Percentiles rank a stretch among this genome's conserved stretches.
Evolutionary conservation across 2,329 filamentous ascomycete species (phyloP).

Genomic region (Fusarium odoratissimum): DNA sequence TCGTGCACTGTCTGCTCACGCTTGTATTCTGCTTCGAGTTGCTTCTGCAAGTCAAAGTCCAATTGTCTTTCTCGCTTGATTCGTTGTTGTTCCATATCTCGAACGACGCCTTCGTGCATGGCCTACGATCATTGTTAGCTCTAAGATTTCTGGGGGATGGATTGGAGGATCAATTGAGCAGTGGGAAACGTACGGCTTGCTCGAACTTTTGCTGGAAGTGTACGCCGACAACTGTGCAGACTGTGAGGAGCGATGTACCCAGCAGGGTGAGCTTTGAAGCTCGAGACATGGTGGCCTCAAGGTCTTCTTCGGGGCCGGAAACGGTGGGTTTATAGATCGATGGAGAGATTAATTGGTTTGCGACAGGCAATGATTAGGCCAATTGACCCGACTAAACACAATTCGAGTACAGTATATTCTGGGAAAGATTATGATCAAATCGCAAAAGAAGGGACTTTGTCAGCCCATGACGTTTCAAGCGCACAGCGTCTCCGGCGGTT

Average conservation of each 20-base stretch:
- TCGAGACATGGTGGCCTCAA: conserved; percentile 76
- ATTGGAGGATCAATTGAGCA: neutral
- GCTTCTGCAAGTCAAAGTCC: conserved; percentile 92
- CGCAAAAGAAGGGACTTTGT: conserved; percentile 19
- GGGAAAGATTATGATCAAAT: conserved; percentile 17
- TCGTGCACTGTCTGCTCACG: conserved; percentile 82
- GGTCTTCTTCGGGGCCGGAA: neutral
- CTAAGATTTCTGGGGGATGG: neutral
- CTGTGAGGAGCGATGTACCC: conserved; percentile 80
- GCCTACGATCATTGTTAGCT: conserved; percentile 64
- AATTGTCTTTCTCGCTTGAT: conserved; percentile 90
- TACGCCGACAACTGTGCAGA: conserved; percentile 83
- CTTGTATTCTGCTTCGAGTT: conserved; percentile 88
- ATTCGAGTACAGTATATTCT: neutral
- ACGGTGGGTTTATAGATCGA: neutral
- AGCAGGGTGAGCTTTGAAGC: conserved; percentile 88
- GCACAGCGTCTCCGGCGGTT: conserved; percentile 30
- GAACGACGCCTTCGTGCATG: conserved; percentile 95
- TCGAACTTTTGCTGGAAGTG: conserved; percentile 90
- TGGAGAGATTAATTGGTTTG: too few relatives aligned
- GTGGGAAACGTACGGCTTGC: conserved; percentile 71
- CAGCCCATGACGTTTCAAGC: conserved; percentile 35
- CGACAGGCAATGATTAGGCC: fast-evolving
- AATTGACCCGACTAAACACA: neutral
- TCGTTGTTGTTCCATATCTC: conserved; percentile 93